Evolutionary conservation across 108 stramenopile species (phyloP).

Genomic region (Thalassiosira profunda): DNA sequence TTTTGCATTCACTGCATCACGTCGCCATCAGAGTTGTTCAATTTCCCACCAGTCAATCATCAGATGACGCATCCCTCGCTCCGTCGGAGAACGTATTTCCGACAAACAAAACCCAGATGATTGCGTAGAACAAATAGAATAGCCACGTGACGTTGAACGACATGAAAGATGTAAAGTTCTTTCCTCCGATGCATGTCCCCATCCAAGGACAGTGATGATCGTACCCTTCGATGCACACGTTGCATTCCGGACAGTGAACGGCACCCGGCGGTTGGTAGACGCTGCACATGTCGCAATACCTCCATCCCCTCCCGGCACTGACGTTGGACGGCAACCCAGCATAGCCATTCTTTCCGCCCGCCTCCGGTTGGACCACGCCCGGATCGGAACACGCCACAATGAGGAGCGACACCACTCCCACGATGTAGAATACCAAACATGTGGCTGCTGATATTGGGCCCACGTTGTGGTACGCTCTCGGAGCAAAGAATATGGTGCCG

Average conservation of each 20-base stretch:
- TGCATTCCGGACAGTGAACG: slow-evolving; percentile 90
- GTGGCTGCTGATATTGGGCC: slow-evolving; percentile 51
- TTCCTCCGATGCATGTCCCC: slow-evolving; percentile 85
- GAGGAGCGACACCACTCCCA: slow-evolving; percentile 38
- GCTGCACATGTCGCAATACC: slow-evolving; percentile 82
- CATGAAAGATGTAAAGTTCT: slow-evolving; percentile 80
- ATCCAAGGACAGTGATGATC: slow-evolving; percentile 97
- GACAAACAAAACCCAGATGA: slow-evolving; percentile 72
- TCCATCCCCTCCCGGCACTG: slow-evolving; percentile 45
- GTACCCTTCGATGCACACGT: slow-evolving; percentile 88
- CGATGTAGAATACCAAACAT: slow-evolving; percentile 55
- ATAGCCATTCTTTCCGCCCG: slow-evolving; percentile 37
- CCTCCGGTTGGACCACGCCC: slow-evolving; percentile 36
- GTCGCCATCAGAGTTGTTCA: no score
- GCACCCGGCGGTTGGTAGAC: slow-evolving; percentile 81
- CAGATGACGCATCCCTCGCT: slow-evolving; percentile 1
- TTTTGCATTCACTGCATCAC: no score
- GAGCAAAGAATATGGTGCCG: slow-evolving; percentile 56
- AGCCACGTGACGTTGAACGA: slow-evolving; percentile 85
- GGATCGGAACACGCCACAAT: slow-evolving; percentile 76
- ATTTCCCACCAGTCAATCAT: not conserved
- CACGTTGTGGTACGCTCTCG: slow-evolving; percentile 25
- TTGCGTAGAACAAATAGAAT: slow-evolving; percentile 65
- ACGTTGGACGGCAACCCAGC: slow-evolving; percentile 36
- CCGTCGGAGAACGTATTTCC: no score